phyloP scores from a whole-genome alignment of 2,329 filamentous ascomycete species.

The Gnomoniopsis smithogilvyi region DNA sequence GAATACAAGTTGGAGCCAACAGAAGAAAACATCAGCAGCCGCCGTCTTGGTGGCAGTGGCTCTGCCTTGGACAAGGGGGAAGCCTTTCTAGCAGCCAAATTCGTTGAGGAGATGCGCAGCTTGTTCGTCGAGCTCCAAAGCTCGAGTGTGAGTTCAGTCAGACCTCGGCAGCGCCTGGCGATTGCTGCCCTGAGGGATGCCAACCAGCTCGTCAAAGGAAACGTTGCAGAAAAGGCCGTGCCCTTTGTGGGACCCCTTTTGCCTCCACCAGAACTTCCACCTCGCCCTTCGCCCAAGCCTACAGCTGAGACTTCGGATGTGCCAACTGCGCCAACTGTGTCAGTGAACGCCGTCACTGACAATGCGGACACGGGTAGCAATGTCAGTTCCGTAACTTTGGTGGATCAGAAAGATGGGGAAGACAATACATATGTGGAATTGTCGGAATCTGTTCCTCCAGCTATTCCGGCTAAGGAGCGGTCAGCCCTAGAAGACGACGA shows the following conservation, averaged over 20 bases:
- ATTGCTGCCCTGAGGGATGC: conserved; percentile 64
- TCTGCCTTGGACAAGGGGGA: conserved; percentile 38
- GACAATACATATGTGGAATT: conserved; percentile 34
- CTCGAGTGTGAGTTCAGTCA: conserved; percentile 59
- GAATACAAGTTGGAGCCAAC: conserved; percentile 65
- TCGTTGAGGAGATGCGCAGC: conserved; percentile 67
- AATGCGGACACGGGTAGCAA: conserved; percentile 41
- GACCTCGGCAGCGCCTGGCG: conserved; percentile 73
- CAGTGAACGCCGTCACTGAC: conserved; percentile 26
- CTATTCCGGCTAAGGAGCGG: conserved; percentile 24
- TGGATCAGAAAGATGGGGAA: conserved; percentile 37
- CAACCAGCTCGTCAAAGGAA: conserved; percentile 23
- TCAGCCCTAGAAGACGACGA: conserved; percentile 18
- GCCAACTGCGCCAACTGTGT: conserved; percentile 18
- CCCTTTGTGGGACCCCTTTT: conserved; percentile 11
- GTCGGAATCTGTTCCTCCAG: conserved; percentile 3
- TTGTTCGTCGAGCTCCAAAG: conserved; percentile 71
- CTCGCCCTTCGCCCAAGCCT: conserved; percentile 40
- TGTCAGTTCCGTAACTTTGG: conserved; percentile 50
- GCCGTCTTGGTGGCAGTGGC: conserved; percentile 69
- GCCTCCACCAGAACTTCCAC: conserved; percentile 47
- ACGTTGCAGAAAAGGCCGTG: conserved; percentile 9
- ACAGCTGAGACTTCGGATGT: conserved; percentile 23
- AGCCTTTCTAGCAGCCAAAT: conserved; percentile 47
- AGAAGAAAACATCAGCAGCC: conserved; percentile 59